These are phyloP conservation scores for Komagataella phaffii DNA, from an alignment of 805 yeast species.

Conservation along the genomic window DNA sequence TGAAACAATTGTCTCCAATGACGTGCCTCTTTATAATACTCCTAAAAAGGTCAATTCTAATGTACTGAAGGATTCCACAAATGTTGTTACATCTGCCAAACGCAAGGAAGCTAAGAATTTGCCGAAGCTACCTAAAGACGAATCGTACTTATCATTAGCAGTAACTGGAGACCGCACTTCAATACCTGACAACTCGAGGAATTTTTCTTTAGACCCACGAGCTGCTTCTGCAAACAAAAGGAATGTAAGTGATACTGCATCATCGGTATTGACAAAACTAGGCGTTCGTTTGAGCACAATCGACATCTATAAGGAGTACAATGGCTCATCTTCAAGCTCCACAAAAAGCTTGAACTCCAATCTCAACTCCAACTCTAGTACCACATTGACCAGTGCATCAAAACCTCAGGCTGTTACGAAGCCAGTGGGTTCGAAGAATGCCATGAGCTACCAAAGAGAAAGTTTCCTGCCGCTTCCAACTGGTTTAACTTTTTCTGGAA, in stretches of 20 bases:
- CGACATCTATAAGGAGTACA: slow-evolving; percentile 6
- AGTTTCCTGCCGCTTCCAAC: background rate
- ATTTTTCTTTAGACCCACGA: slow-evolving; percentile 11
- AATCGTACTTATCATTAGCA: background rate
- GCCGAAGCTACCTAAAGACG: slow-evolving; percentile 1
- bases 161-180: background rate
- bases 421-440: background rate
- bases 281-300: slow-evolving; percentile 16
- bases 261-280: slow-evolving; percentile 12
- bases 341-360: background rate
- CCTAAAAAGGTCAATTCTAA: background rate
- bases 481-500: background rate
- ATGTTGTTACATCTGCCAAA: background rate
- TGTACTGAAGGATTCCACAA: background rate
- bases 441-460: background rate
- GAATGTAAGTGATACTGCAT: slow-evolving; percentile 7
- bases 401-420: background rate
- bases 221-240: background rate
- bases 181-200: background rate
- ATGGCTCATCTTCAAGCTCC: background rate
- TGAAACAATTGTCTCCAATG: background rate
- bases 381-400: background rate
- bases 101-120: background rate
- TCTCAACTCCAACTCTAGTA: background rate
- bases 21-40: background rate